Base-by-base conservation (phyloP, 2,329 filamentous ascomycete species). In the Colletotrichum gigasporum region DNA sequence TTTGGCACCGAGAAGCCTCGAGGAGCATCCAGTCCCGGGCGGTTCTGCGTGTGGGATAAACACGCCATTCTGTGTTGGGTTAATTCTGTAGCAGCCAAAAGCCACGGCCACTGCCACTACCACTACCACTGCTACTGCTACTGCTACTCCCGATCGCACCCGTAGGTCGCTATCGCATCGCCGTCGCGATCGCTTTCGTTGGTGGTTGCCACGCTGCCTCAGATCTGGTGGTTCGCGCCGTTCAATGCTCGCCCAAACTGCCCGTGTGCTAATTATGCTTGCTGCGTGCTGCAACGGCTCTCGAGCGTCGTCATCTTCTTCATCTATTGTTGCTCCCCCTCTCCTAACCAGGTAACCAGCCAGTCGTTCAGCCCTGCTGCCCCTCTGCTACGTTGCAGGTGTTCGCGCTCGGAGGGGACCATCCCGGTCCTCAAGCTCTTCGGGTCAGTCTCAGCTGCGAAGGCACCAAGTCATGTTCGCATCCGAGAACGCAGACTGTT, bases 391-490 rank as follows among this genome's bases (percentile, higher is more conserved):
- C 12, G 26, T 34, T 34, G 51, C 51, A 44, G 18, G 28, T 16
- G 28, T 44, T 44, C 1, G 12, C 16, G 11, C 35, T 22, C 30
- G 12, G 16, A 18, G 24, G 16, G n/a, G 24, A 9, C 18, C 18
- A 26, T 30, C 14, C 44, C 51, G 14, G 37, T 37, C 8, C 7
- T 8, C 14, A 48, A 30, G 51, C 42, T 50, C 34, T 37, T 57
- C 42, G 37, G 52, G 18, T 57, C 18, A n/a, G 58, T 57, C 42
- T 42, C 42, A 56, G 42, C 37, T 16, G 37, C 12, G 18, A 32
- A 24, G 12, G n/a, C 7, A 26, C 52, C 34, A 62, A n/a, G 34
- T 42, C n/a, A 24, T 22, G 34, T 42, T 47, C 32, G 39, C 41
- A 32, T 60, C 50, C 28, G 39, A 55, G 28, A 32, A 42, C 18